Base-by-base conservation (phyloP, 148 eudicot species). In the Silene uniflora region DNA sequence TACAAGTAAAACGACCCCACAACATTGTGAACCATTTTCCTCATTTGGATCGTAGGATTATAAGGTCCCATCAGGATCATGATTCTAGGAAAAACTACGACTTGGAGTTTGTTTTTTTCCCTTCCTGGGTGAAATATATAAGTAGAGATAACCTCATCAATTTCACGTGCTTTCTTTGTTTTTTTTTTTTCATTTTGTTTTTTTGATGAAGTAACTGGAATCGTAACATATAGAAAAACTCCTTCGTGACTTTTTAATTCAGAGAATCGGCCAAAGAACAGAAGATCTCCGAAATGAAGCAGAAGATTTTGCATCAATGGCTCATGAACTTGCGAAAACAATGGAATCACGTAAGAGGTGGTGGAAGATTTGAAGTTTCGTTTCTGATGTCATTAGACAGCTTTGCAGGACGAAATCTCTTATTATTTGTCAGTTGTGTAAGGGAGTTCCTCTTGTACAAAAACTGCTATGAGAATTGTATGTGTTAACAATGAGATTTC, bases 251-350 rank as follows among this genome's bases (percentile, higher is more conserved):
- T 49, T 79, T 75, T 35, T 58, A 21, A 63, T 52, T 81, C 90
- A 91, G 94, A 85, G 83, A 80, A 84, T 91, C 75, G 87, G 84
- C 85, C 75, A 76, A 77, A 79, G 87, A 81, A 84, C 97, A 5
- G 89, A 87, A 82, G 97, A 91, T 46, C 80, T 91, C 62, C 87
- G 78, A 18, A 75, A 73, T 76, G 94, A 84, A 73, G 97, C 97
- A 22, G 92, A 91, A 82, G 90, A 88, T 76, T 90, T 91, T 76
- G 91, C 93, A 21, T 90, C 94, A 32, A 77, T 89, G 83, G 91
- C 93, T 16, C 84, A 91, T 69, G 97, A 91, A 81, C 92, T 89
- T 7, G 92, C 84, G 39, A 88, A 83, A 79, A 85, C 76, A 1
- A 90, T 91, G 97, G 93, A 82, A 78, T 60, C 21, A 21, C 80